Percentiles rank a stretch among this genome's conserved stretches.
Conservation (phyloP, 108 stramenopile genomes). For the Aureococcus anophagefferens region DNA sequence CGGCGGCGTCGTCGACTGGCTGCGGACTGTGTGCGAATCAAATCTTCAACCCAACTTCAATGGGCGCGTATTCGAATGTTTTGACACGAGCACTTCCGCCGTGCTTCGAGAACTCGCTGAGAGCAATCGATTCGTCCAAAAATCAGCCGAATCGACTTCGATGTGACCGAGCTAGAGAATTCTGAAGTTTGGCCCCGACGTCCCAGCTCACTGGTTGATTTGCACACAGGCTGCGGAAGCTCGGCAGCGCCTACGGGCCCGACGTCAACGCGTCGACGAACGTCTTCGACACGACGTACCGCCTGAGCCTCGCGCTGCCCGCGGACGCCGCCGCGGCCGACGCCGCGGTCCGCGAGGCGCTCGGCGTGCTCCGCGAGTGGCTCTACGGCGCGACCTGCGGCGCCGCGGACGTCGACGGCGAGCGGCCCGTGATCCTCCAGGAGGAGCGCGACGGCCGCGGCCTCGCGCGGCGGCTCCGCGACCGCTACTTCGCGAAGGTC, state of each 20-base stretch:
- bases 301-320: background rate
- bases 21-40: no score
- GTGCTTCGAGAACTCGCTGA: no score
- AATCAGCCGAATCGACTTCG: no score
- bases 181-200: no score
- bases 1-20: constrained; percentile 1
- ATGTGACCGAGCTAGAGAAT: no score
- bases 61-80: no score
- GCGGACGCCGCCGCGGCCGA: background rate
- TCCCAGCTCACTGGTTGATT: no score
- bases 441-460: constrained; percentile 9
- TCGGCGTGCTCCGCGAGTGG: constrained; percentile 8
- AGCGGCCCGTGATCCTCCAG: constrained; percentile 11
- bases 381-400: background rate
- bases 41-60: no score
- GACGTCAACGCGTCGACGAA: constrained; percentile 10
- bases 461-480: background rate
- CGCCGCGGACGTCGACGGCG: constrained; percentile 11
- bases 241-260: constrained; percentile 3
- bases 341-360: background rate
- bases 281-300: constrained; percentile 6
- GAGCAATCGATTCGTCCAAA: no score
- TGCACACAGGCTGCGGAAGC: no score
- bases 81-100: no score
- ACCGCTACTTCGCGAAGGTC: constrained; percentile 1